phyloP scores from a whole-genome alignment of 78 protist species.

The Guillardia theta region DNA sequence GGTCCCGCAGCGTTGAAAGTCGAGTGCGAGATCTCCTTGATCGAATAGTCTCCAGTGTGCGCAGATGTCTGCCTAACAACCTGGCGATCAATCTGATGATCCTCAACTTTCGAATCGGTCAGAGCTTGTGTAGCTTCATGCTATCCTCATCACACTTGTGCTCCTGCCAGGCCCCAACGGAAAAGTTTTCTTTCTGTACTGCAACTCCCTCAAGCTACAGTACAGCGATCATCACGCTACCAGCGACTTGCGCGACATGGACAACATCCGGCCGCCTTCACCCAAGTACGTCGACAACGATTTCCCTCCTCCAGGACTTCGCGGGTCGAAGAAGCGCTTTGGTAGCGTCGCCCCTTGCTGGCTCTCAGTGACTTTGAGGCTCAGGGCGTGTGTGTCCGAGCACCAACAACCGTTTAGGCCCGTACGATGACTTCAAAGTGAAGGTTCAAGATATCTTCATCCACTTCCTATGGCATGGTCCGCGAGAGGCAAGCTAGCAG shows the following conservation, averaged over 20 bases:
- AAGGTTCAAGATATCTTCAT: background rate
- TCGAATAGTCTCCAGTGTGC: background rate
- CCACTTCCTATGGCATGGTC: conserved; percentile 4
- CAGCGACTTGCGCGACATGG: background rate
- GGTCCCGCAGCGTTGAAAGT: background rate
- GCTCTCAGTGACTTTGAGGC: too few relatives aligned
- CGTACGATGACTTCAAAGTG: background rate
- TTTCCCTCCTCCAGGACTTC: background rate
- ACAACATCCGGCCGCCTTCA: background rate
- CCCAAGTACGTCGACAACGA: background rate
- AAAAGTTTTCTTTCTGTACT: background rate
- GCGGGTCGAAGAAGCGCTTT: conserved; percentile 3
- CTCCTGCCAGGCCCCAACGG: too few relatives aligned
- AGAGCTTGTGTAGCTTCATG: too few relatives aligned
- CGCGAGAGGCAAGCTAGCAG: too few relatives aligned
- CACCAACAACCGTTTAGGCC: background rate
- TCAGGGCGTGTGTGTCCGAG: conserved; percentile 20
- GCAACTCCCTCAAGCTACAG: background rate
- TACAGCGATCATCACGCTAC: background rate
- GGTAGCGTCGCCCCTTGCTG: too few relatives aligned
- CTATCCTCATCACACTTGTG: too few relatives aligned
- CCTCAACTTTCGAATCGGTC: background rate
- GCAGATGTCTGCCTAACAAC: background rate
- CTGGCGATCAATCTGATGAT: background rate
- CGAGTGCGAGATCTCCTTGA: background rate